Conservation (phyloP, 805 yeast species). For the Suhomyces sp. region DNA sequence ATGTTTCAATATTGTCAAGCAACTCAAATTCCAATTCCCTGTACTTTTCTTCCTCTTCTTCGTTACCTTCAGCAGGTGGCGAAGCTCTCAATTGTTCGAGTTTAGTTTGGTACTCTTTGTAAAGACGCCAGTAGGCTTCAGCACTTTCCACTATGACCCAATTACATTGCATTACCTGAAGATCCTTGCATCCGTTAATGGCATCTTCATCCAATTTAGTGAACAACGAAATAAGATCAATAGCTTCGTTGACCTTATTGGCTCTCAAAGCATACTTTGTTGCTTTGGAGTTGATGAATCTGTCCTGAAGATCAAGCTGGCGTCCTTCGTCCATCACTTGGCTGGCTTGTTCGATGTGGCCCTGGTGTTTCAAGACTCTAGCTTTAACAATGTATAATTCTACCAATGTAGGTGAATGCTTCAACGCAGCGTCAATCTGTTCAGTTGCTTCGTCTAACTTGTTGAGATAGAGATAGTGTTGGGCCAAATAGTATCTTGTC, state of each 20-base stretch:
- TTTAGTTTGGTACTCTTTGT: conserved; percentile 24
- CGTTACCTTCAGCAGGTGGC: conserved; percentile 20
- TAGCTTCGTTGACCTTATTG: conserved; percentile 68
- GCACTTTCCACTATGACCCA: conserved; percentile 88
- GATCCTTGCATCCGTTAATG: conserved; percentile 80
- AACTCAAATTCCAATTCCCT: conserved; percentile 22
- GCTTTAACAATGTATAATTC: conserved; percentile 82
- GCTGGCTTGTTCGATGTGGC: conserved; percentile 61
- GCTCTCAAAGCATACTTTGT: conserved; percentile 82
- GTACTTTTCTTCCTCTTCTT: conserved; percentile 24
- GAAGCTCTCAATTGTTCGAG: conserved; percentile 12
- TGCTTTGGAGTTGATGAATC: conserved; percentile 86
- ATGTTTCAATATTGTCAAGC: conserved; percentile 44
- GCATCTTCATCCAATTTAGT: conserved; percentile 75
- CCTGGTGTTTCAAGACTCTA: conserved; percentile 69
- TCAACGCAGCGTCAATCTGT: conserved; percentile 59
- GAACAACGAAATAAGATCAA: conserved; percentile 70
- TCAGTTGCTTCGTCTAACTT: conserved; percentile 53
- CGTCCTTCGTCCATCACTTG: conserved; percentile 68
- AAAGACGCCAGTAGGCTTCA: conserved; percentile 69
- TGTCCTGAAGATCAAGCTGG: conserved; percentile 76
- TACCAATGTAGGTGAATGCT: conserved; percentile 77
- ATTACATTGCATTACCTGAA: conserved; percentile 85
- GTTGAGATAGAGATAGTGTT: conserved; percentile 61
- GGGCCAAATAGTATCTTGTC: conserved; percentile 76